phyloP scores from a whole-genome alignment of 306 rosid species.

The Dryas octopetala region DNA sequence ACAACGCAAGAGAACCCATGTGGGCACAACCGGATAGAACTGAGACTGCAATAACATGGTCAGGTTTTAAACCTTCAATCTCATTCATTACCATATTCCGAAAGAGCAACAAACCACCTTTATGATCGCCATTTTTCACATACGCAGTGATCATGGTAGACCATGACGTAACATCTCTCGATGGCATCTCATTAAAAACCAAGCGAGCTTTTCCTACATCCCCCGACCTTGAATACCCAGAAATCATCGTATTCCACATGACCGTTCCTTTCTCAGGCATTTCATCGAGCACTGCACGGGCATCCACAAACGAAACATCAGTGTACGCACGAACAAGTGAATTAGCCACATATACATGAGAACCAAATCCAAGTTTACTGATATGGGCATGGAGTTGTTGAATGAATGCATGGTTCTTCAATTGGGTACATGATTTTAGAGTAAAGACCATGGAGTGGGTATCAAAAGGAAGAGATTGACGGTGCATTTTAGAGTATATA shows the following conservation, averaged over 20 bases:
- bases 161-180: conserved; percentile 48
- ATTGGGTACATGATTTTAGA: conserved; percentile 52
- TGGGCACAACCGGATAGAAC: conserved; percentile 52
- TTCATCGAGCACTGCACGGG: conserved; percentile 56
- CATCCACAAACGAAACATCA: conserved; percentile 32
- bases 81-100: conserved; percentile 48
- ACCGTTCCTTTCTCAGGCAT: conserved; percentile 48
- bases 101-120: conserved; percentile 40
- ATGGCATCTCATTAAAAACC: conserved; percentile 47
- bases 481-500: conserved; percentile 48
- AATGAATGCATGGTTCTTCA: conserved; percentile 25
- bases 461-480: conserved; percentile 31
- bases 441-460: conserved; percentile 51
- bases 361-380: conserved; percentile 51
- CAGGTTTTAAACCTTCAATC: conserved; percentile 32
- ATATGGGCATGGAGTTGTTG: conserved; percentile 61
- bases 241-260: conserved; percentile 64
- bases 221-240: conserved; percentile 44
- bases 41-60: conserved; percentile 32
- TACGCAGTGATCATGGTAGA: conserved; percentile 58
- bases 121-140: conserved; percentile 16
- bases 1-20: conserved; percentile 45
- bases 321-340: conserved; percentile 40
- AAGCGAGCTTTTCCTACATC: conserved; percentile 36
- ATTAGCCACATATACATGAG: conserved; percentile 44